A percentile compares a stretch with the other conserved stretches of the same genome.
Conservation (phyloP, 352 stramenopile genomes). For the Halophytophthora batemanensis region DNA sequence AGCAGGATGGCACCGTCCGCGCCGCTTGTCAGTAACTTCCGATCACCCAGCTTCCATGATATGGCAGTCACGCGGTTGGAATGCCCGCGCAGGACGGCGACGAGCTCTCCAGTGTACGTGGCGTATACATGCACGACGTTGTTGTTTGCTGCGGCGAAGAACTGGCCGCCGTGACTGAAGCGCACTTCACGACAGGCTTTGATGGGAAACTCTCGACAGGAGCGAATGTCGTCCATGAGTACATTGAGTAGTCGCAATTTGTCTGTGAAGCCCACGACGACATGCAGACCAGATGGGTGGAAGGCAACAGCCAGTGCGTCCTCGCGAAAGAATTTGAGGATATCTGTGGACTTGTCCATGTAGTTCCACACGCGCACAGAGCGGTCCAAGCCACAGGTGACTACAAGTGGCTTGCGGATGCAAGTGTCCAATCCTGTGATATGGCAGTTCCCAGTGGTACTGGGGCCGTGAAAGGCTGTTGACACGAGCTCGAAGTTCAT, state of each 20-base stretch:
- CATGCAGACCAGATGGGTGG: slow-evolving; percentile 87
- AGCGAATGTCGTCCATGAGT: slow-evolving; percentile 92
- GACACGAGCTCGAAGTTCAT: slow-evolving; percentile 92
- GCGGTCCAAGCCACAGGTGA: slow-evolving; percentile 89
- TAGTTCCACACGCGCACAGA: slow-evolving; percentile 95
- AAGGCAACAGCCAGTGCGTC: slow-evolving; percentile 87
- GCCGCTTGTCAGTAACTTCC: slow-evolving; percentile 69
- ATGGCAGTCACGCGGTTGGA: slow-evolving; percentile 83
- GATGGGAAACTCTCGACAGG: slow-evolving; percentile 89
- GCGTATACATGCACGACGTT: slow-evolving; percentile 87
- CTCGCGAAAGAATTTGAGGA: slow-evolving; percentile 91
- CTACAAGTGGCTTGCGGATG: slow-evolving; percentile 89
- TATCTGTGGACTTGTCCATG: slow-evolving; percentile 87
- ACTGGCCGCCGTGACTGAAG: slow-evolving; percentile 90
- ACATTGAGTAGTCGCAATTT: slow-evolving; percentile 94
- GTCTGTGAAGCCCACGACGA: slow-evolving; percentile 92
- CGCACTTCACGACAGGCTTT: slow-evolving; percentile 90
- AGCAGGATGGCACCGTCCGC: slow-evolving; percentile 74
- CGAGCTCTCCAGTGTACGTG: slow-evolving; percentile 75
- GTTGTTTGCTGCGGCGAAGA: slow-evolving; percentile 87
- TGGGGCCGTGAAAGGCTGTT: slow-evolving; percentile 85
- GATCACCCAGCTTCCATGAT: slow-evolving; percentile 75
- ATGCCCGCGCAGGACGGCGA: slow-evolving; percentile 70
- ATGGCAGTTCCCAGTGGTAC: slow-evolving; percentile 47
- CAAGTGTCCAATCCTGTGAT: slow-evolving; percentile 93